Evolutionary conservation across 495 filamentous ascomycete species (phyloP).

Genomic region (Daldinia vernicosa): DNA sequence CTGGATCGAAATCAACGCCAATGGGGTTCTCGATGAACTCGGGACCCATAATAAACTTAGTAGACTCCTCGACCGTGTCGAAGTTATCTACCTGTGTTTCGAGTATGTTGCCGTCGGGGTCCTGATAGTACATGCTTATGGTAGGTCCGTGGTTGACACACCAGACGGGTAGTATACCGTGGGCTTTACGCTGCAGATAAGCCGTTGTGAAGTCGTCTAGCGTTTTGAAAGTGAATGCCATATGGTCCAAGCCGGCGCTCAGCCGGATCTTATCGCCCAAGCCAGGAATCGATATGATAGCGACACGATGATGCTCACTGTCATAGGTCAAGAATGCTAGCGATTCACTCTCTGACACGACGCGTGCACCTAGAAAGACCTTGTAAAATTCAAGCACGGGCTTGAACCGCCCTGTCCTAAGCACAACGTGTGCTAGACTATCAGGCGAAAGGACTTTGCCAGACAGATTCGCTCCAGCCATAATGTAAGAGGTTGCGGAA

Average conservation of each 20-base stretch:
- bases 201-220: slow-evolving; percentile 46
- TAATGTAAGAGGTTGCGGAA: slow-evolving; percentile 5
- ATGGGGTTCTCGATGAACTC: slow-evolving; percentile 46
- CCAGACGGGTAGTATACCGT: slow-evolving; percentile 53
- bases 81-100: slow-evolving; percentile 60
- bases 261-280: slow-evolving; percentile 27
- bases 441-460: slow-evolving; percentile 41
- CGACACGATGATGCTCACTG: slow-evolving; percentile 60
- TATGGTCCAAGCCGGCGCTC: slow-evolving; percentile 51
- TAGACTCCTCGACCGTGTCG: slow-evolving; percentile 49
- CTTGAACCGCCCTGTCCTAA: slow-evolving; percentile 42
- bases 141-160: slow-evolving; percentile 57
- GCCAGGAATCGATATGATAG: slow-evolving; percentile 44
- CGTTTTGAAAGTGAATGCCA: slow-evolving; percentile 51
- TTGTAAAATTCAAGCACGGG: slow-evolving; percentile 50
- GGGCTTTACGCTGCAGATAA: slow-evolving; percentile 47
- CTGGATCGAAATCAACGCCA: slow-evolving; percentile 51
- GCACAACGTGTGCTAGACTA: slow-evolving; percentile 42
- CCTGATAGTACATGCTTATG: slow-evolving; percentile 56
- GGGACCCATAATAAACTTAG: slow-evolving; percentile 45
- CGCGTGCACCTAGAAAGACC: slow-evolving; percentile 47
- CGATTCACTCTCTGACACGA: slow-evolving; percentile 20
- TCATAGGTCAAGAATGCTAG: slow-evolving; percentile 56
- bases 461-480: slow-evolving; percentile 20
- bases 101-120: slow-evolving; percentile 58